A percentile compares a stretch with the other conserved stretches of the same genome.
Conservation (phyloP, 768 basidiomycete genomes). For the Leucosporidium yakuticum region DNA sequence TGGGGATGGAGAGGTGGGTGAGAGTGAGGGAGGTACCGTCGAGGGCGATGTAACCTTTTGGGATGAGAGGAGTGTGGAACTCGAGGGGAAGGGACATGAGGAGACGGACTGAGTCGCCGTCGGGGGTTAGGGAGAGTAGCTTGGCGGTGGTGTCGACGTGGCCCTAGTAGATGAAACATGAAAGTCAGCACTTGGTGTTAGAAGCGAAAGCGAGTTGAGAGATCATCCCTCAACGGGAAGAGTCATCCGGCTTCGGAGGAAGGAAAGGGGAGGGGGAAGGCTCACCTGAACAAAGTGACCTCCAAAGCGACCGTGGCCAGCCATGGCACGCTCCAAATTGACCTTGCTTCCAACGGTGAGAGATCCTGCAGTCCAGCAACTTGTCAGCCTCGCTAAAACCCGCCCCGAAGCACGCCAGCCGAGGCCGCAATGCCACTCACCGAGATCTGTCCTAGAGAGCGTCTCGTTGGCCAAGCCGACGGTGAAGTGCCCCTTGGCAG, state of each 20-base stretch:
- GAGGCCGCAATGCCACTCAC: slow-evolving; percentile 46
- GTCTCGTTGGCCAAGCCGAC: slow-evolving; percentile 97
- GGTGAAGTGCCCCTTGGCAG: slow-evolving; percentile 59
- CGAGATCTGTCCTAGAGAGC: slow-evolving; percentile 79
- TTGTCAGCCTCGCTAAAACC: background rate
- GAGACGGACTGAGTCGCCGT: slow-evolving; percentile 83
- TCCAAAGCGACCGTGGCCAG: slow-evolving; percentile 80
- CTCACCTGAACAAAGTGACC: slow-evolving; percentile 94
- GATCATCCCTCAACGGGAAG: background rate
- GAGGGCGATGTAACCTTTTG: slow-evolving; percentile 89
- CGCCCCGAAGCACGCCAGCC: too few species aligned
- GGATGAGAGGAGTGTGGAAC: slow-evolving; percentile 58
- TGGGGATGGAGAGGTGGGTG: slow-evolving; percentile 62
- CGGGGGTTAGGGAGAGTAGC: slow-evolving; percentile 58
- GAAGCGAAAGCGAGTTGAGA: background rate
- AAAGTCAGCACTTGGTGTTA: background rate
- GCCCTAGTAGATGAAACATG: slow-evolving; percentile 52
- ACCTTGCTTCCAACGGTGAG: slow-evolving; percentile 69
- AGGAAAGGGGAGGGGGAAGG: background rate
- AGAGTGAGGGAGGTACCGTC: slow-evolving; percentile 92
- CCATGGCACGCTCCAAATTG: slow-evolving; percentile 94
- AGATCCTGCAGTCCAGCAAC: slow-evolving; percentile 53
- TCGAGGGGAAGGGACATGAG: slow-evolving; percentile 59
- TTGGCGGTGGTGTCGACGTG: slow-evolving; percentile 88
- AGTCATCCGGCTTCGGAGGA: background rate